Evolutionary conservation across 306 rosid species (phyloP), one percentile per base, ranked within the genome.

Genomic region (Chamaecrista fasciculata): DNA sequence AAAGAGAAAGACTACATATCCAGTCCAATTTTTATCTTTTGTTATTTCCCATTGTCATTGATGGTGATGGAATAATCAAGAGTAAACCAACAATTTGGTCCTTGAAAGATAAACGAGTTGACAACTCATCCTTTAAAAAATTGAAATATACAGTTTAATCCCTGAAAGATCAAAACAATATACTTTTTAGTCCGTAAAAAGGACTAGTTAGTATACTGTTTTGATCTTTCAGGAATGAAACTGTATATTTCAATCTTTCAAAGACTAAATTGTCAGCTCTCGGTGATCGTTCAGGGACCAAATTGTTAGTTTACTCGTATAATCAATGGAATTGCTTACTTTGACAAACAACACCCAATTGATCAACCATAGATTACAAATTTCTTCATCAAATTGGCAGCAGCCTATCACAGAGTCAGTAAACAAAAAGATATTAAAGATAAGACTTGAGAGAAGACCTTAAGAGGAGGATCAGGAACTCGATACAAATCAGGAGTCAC

Each of bases 381-480:
- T 7, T 28, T 51, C 34, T 52, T 70, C 46, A 71, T 48, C 48
- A 63, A 25, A 20, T 6, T 8, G 25, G 39, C 36, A 67, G 15
- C 16, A 67, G 15, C 16, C 49, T 62, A 20, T 58, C 11, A 59
- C 34, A 52, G 19, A 31, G 2, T n/a, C n/a, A n/a, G n/a, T 47
- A 20, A 60, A 46, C 49, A 52, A 24, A 46, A 9, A 70, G 10
- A 31, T 1, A 31, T 49, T 8, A 24, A 66, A 53, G n/a, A 63
- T 14, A 53, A 34, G 58, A 42, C 26, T 42, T 7, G 52, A 59
- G 39, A 52, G 4, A 53, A 21, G 20, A 84, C 86, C 86, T 79
- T 47, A 15, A 15, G 56, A 64, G 55, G 82, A 7, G 79, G 11
- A 20, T 80, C 78, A 24, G 72, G 44, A 61, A 81, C 85, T 11